Conservation (phyloP, 306 rosid species). For the Trifolium pratense region DNA sequence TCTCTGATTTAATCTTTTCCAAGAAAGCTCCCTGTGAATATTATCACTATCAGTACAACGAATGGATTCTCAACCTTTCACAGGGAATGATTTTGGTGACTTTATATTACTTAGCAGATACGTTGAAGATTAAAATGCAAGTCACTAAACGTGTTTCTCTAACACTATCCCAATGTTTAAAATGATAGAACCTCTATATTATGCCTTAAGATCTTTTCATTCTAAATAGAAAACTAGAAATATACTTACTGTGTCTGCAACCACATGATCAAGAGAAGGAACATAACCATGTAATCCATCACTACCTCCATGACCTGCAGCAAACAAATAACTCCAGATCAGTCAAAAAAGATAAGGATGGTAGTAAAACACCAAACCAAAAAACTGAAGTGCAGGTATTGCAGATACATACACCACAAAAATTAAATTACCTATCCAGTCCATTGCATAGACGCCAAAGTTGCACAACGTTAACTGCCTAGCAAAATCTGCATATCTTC, state of each 20-base stretch:
- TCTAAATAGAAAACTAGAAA: not conserved
- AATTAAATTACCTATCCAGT: conserved; percentile 80
- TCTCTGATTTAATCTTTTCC: conserved; percentile 80
- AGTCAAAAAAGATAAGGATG: not conserved
- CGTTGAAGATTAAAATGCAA: not conserved
- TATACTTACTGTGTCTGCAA: conserved; percentile 88
- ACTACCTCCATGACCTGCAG: conserved; percentile 96
- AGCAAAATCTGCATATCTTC: conserved; percentile 90
- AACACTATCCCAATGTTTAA: conserved; percentile 14
- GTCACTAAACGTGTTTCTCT: not conserved
- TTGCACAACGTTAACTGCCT: conserved; percentile 73
- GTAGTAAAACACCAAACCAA: conserved; percentile 4
- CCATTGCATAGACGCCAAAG: conserved; percentile 97
- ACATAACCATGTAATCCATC: conserved; percentile 99
- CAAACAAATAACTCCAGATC: conserved; percentile 31
- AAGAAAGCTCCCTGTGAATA: conserved; percentile 78
- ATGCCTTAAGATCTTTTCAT: not conserved
- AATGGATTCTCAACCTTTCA: no score
- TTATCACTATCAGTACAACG: not conserved
- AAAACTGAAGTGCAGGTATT: not conserved
- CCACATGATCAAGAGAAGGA: conserved; percentile 97
- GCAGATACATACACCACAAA: not conserved
- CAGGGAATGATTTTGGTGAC: no score
- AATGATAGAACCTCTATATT: conserved; percentile 1
- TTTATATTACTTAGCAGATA: no score